Evolutionary conservation across 495 filamentous ascomycete genomes (phyloP).

Genomic region (Lentithecium fluviatile): DNA sequence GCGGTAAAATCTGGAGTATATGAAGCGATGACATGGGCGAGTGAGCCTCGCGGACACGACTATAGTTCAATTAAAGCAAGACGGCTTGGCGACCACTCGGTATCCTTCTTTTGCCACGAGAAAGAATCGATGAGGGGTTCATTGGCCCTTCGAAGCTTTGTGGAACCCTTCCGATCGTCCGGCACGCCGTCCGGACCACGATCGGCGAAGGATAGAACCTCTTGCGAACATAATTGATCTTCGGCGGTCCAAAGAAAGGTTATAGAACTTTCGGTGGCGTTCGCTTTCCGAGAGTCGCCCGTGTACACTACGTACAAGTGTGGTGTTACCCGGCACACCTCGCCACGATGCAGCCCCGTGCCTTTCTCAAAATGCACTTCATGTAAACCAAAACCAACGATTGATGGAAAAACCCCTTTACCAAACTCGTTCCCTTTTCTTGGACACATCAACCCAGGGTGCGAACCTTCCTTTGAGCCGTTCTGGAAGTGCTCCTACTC

Average conservation of each 20-base stretch:
- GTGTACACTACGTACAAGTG: no score
- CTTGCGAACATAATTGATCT: no score
- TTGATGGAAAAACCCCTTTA: slow-evolving; percentile 12
- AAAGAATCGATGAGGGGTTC: neutral
- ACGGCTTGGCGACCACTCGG: slow-evolving; percentile 21
- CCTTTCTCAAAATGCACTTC: neutral
- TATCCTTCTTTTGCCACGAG: slow-evolving; percentile 11
- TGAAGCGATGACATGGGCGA: slow-evolving; percentile 11
- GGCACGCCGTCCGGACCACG: neutral
- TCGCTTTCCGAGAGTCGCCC: no score
- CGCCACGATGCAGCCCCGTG: slow-evolving; percentile 1
- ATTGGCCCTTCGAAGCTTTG: no score
- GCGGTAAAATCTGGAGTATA: slow-evolving; percentile 26
- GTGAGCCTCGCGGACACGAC: slow-evolving; percentile 25
- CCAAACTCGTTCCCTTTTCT: neutral
- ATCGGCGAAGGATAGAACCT: neutral
- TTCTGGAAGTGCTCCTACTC: neutral
- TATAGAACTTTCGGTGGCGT: no score
- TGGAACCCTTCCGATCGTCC: neutral
- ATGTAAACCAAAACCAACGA: slow-evolving; percentile 2
- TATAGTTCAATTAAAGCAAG: slow-evolving; percentile 30
- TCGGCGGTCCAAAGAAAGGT: neutral
- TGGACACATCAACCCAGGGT: neutral
- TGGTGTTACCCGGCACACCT: neutral
- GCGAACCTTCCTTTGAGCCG: slow-evolving; percentile 16